Evolutionary conservation across 225 moss, liverwort and hornwort genomes (phyloP), one percentile per base, ranked within the genome.

Genomic region (Pseudisothecium myosuroides): DNA sequence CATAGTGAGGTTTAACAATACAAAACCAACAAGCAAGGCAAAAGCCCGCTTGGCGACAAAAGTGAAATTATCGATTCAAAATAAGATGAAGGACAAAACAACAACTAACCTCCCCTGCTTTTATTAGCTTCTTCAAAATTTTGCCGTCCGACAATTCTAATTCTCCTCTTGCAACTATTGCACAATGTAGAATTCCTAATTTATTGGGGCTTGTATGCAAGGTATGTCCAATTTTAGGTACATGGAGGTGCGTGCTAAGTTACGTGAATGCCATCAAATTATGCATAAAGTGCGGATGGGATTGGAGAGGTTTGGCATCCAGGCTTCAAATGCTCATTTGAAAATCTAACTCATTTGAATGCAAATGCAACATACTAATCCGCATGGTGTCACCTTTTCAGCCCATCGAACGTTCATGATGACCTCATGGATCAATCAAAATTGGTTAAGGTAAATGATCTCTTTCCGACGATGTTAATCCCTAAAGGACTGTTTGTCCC

Each of bases 71-170:
- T 16, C 7, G 9, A 16, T 2, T 16, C 27, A 41, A 69, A 71
- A 71, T 24, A 67, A 19, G 15, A 41, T 71, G 26, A 39, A 24
- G 71, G 24, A 1, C 14, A 24, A 71, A 69, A 13, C 4, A 24
- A 39, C 13, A 69, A 69, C 0, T n/a, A n/a, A 36, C 22, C 7
- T n/a, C n/a, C 12, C 7, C 2, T 37, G 0, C 6, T 13, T 68
- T 66, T n/a, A 68, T 4, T 68, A 68, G 7, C 26, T 7, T 41
- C 15, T 1, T 5, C 4, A 10, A 36, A 65, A 36, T 36, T 66
- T 66, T 66, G 10, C 5, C 1, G 1, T 0, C 1, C 21, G n/a
- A 21, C 4, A 67, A 21, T 21, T n/a, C 2, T 1, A 7, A 16
- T 27, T 43, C 5, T 28, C 3, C 2, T 72, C 9, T 72, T 72